Evolutionary conservation across 2,329 filamentous ascomycete genomes (phyloP).

Genomic region (Fusarium goolgardi): DNA sequence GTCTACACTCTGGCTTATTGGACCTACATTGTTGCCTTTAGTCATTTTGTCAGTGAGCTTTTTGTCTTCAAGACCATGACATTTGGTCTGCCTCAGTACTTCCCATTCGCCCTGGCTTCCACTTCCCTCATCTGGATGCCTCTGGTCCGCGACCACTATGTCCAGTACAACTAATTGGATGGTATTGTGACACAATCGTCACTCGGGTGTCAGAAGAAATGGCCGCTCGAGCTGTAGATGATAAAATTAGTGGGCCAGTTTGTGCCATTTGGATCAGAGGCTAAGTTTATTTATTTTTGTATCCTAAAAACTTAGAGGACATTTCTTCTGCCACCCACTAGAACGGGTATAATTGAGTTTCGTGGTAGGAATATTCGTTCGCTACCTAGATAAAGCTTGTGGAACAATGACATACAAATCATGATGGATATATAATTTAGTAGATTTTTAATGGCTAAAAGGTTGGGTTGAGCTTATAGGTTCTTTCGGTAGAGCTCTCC

Average conservation of each 20-base stretch:
- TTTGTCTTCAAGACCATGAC: constrained; percentile 80
- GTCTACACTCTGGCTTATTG: constrained; percentile 85
- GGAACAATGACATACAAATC: neutral
- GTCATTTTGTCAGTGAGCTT: constrained; percentile 85
- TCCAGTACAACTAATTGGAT: constrained; percentile 55
- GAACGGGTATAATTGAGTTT: neutral
- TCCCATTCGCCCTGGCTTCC: constrained; percentile 65
- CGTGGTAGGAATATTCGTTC: neutral
- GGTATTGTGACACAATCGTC: neutral
- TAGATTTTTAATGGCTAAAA: constrained; percentile 9
- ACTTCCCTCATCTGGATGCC: constrained; percentile 70
- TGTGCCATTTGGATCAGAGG: too few species aligned
- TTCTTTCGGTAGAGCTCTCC: constrained; percentile 86
- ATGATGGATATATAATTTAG: constrained; percentile 27
- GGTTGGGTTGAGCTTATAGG: constrained; percentile 39
- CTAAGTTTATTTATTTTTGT: too few species aligned
- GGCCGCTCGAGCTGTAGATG: too few species aligned
- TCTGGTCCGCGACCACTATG: constrained; percentile 76
- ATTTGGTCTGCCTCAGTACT: constrained; percentile 67
- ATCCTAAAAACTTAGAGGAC: too few species aligned
- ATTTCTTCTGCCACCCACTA: too few species aligned
- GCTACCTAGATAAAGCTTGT: neutral
- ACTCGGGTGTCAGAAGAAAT: too few species aligned
- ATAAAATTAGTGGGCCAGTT: too few species aligned
- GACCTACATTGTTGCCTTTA: constrained; percentile 82